Evolutionary conservation across 495 filamentous ascomycete species (phyloP), one percentile per base, ranked within the genome.

Genomic region (Xanthoparmelia taractica): DNA sequence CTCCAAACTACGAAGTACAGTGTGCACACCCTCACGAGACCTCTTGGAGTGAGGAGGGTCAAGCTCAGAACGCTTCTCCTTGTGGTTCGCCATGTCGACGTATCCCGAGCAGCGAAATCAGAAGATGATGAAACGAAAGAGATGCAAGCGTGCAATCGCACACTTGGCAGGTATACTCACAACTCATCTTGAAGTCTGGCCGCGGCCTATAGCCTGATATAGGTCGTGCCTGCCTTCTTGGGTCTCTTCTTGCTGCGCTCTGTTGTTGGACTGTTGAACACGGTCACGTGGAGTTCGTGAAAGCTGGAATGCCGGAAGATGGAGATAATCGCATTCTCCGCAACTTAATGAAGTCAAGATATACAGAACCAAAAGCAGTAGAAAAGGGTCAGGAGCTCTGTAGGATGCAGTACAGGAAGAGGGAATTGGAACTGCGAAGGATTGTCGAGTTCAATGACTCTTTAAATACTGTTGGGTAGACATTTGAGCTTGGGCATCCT

Each of bases 121-220:
- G 43, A 57, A 23, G 52, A n/a, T n/a, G 25, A 65, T 36, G 43
- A 34, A 27, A 45, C 23, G 29, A 8, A 11, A 29, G 25, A 27
- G 43, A 60, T 48, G 15, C 11, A 33, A 18, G 47, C 66, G 36
- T 15, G 34, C 55, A 45, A 25, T 55, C 20, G 29, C 41, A 67
- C 50, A 47, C 13, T 59, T 48, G 63, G 54, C 23, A 67, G 65
- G 47, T 37, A 60, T 59, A 79, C 77, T 77, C 66, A 80, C 78
- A 79, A 71, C 76, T 79, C 78, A 80, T 80, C 65, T 67, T 75
- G 72, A 52, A 23, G 36, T 41, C 69, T 66, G 69, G 65, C 60
- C 52, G 52, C 59, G 25, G 57, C 61, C 38, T 61, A 38, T 57
- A 47, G 34, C 54, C 33, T 47, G 18, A 20, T 33, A n/a, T 33